Evolutionary conservation across 2,329 filamentous ascomycete genomes (phyloP), one percentile per base, ranked within the genome.

Genomic region (Arachnopeziza araneosa): DNA sequence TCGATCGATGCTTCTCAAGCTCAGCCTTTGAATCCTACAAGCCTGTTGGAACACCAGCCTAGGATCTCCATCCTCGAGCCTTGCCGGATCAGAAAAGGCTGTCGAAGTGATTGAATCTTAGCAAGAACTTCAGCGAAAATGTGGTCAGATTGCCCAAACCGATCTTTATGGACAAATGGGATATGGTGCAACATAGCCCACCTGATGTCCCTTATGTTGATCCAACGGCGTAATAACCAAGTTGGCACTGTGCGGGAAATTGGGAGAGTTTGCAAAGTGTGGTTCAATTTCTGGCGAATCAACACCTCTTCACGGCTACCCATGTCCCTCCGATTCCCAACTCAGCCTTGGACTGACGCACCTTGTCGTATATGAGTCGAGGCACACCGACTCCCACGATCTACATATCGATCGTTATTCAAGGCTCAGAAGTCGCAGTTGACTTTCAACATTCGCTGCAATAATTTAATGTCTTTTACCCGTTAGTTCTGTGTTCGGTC

Each of bases 361-460:
- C 56, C 52, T 56, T 51, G 53, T 55, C 56, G 53, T 65, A 64
- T 65, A 66, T 64, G 60, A 60, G 49, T 54, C 53, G 50, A 65
- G 64, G 60, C 66, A 63, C 63, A 62, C 60, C 64, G 55, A 58
- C 60, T 56, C n/a, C 55, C 57, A 30, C 30, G n/a, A 57, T 60
- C 60, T 64, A 56, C 59, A 64, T 58, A 3, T 63, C 63, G 55
- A 58, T 68, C 61, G 57, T 64, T 63, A 51, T 63, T 68, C 58
- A 58, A 61, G 60, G 51, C 57, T 54, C 55, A 64, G 60, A 65
- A 66, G 57, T 59, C 60, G 57, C 57, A 58, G 48, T 24, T 12
- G 36, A 55, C 58, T 63, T 66, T 58, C 53, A 61, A 63, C 67
- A 51, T 64, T 70, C 68, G 66, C 60, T 70, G 65, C 57, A 52